These are phyloP conservation scores for Epichloe aotearoae DNA, from an alignment of 2,329 filamentous ascomycete genomes.

Conservation along the genomic window DNA sequence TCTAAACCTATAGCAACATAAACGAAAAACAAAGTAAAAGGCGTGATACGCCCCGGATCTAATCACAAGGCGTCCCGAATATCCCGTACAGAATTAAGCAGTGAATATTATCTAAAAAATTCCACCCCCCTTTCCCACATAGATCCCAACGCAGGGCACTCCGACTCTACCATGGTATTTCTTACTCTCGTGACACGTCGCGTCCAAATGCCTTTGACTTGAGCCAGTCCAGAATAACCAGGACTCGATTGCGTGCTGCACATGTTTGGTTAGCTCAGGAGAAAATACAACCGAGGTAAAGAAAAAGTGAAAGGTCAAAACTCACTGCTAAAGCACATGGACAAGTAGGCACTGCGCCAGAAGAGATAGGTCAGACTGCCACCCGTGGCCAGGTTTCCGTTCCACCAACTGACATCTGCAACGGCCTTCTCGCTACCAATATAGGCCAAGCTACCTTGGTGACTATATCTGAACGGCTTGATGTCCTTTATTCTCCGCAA, in stretches of 20 bases:
- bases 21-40: not conserved
- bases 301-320: slow-evolving; percentile 16
- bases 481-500: slow-evolving; percentile 84
- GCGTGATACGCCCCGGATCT: not conserved
- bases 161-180: not conserved
- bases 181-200: slow-evolving; percentile 75
- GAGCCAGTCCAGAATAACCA: slow-evolving; percentile 88
- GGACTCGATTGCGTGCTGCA: slow-evolving; percentile 78
- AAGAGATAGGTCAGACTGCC: slow-evolving; percentile 94
- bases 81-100: not conserved
- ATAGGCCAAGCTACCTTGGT: slow-evolving; percentile 93
- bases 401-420: slow-evolving; percentile 93
- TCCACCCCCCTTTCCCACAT: not conserved
- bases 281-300: not conserved
- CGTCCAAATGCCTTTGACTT: slow-evolving; percentile 96
- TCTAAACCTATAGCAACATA: not conserved
- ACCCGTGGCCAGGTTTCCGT: slow-evolving; percentile 87
- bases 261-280: slow-evolving; percentile 8
- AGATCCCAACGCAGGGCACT: not conserved
- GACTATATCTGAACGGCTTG: slow-evolving; percentile 96
- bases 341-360: slow-evolving; percentile 95
- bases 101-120: not conserved
- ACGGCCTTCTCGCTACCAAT: slow-evolving; percentile 98
- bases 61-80: not conserved
- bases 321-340: slow-evolving; percentile 99